These are phyloP conservation scores for Quercus tomentella DNA, from an alignment of 331 rosid genomes.

Conservation along the genomic window DNA sequence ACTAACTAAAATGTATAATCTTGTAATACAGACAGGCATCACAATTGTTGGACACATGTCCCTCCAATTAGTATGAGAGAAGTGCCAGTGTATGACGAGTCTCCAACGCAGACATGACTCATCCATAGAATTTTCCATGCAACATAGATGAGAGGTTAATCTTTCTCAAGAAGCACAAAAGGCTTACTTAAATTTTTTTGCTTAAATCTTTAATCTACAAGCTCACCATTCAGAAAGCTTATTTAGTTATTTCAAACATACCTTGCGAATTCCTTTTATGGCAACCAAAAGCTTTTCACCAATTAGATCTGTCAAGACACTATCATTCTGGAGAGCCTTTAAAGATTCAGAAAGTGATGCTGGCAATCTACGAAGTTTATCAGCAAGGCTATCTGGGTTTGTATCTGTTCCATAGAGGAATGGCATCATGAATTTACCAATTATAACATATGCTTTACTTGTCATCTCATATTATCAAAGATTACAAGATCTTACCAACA, in stretches of 20 bases:
- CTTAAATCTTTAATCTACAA: background rate
- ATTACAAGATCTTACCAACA: conserved; percentile 49
- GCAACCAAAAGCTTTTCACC: conserved; percentile 61
- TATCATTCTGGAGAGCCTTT: conserved; percentile 64
- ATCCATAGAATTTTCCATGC: background rate
- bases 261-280: conserved; percentile 81
- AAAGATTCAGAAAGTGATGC: conserved; percentile 72
- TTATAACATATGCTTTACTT: background rate
- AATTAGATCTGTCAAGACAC: conserved; percentile 46
- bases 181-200: background rate
- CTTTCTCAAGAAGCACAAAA: background rate
- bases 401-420: conserved; percentile 52
- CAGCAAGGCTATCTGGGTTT: conserved; percentile 39
- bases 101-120: background rate
- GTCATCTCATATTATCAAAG: background rate
- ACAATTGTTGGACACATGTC: too few species aligned
- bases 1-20: too few species aligned
- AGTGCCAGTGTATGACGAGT: background rate
- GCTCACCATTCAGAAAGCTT: background rate
- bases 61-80: too few species aligned
- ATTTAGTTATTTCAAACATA: conserved; percentile 15
- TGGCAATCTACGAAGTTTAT: conserved; percentile 62
- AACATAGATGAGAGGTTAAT: background rate
- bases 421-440: background rate
- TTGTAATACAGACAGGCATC: too few species aligned